These are phyloP conservation scores for Funneliformis caledonium DNA, from an alignment of 371 early-diverging fungal species.

Conservation along the genomic window DNA sequence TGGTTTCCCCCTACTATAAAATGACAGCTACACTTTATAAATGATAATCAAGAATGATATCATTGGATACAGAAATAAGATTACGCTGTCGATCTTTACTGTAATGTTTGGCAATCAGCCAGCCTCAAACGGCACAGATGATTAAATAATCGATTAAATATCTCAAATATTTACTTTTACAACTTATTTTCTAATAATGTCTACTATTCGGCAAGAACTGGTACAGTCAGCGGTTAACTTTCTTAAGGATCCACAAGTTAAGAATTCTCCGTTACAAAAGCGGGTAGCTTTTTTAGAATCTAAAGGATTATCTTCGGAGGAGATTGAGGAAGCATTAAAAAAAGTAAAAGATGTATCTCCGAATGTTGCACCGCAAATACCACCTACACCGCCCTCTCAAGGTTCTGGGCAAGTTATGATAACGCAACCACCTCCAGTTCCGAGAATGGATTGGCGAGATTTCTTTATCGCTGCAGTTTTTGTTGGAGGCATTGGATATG, in stretches of 20 bases:
- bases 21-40: no score
- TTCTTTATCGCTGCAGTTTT: constrained; percentile 88
- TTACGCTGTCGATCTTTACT: neutral
- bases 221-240: constrained; percentile 90
- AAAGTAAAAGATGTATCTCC: constrained; percentile 56
- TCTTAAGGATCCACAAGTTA: constrained; percentile 91
- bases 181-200: constrained; percentile 18
- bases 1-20: neutral
- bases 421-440: constrained; percentile 71
- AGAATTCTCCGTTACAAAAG: constrained; percentile 84
- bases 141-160: neutral
- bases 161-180: neutral
- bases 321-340: constrained; percentile 91
- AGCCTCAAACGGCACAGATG: neutral
- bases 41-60: neutral
- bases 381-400: constrained; percentile 40
- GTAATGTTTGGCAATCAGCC: neutral
- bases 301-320: constrained; percentile 90
- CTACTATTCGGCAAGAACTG: constrained; percentile 63
- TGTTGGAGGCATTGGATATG: constrained; percentile 87
- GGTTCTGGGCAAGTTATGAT: constrained; percentile 45
- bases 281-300: constrained; percentile 92
- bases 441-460: constrained; percentile 89
- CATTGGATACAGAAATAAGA: no score
- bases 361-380: constrained; percentile 41